Evolutionary conservation across 306 rosid species (phyloP).

Genomic region (Ormosia semicastrata): DNA sequence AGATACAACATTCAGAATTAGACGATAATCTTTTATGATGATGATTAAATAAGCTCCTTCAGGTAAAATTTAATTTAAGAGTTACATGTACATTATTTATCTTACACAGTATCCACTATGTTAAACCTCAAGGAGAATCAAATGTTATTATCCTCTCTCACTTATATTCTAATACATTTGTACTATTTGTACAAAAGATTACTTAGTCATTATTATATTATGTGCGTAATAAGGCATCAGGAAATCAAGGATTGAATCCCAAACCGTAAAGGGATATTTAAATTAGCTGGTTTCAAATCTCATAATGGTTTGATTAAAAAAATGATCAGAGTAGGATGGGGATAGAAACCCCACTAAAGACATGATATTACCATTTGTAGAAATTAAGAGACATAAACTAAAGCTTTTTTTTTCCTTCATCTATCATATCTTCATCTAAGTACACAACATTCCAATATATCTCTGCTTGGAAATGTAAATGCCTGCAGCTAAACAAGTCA

Average conservation of each 20-base stretch:
- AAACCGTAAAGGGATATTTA: neutral
- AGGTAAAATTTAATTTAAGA: neutral
- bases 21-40: too few relatives aligned
- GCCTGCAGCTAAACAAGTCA: conserved; percentile 15
- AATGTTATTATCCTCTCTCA: neutral
- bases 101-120: too few relatives aligned
- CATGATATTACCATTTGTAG: neutral
- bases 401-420: neutral
- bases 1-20: neutral
- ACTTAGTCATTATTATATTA: neutral
- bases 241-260: neutral
- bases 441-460: conserved; percentile 6
- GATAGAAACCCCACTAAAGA: neutral
- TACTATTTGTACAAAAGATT: neutral
- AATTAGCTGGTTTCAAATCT: neutral
- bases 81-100: neutral
- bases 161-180: neutral
- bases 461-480: conserved; percentile 14
- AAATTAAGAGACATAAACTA: neutral
- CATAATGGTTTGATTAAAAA: neutral
- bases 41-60: too few relatives aligned
- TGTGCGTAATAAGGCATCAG: neutral
- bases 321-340: neutral
- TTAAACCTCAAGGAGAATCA: neutral
- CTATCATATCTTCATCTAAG: conserved; percentile 15